phyloP scores from a whole-genome alignment of 140 eudicot genomes.

The Ambrosia hybrid region DNA sequence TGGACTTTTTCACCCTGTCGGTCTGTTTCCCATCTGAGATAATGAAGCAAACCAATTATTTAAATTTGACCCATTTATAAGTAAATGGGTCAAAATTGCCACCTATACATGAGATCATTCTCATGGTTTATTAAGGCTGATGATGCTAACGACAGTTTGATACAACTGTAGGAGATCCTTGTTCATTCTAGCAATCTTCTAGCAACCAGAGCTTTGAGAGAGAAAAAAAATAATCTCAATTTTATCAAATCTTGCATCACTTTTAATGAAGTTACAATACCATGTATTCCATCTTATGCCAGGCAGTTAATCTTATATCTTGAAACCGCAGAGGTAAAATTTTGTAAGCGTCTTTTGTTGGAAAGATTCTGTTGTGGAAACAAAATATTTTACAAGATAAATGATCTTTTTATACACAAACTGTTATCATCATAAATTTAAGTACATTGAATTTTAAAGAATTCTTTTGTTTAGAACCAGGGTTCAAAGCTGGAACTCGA shows the following conservation, averaged over 20 bases:
- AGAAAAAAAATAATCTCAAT: slow-evolving; percentile 35
- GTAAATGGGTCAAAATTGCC: neutral
- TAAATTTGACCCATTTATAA: neutral
- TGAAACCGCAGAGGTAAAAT: slow-evolving; percentile 80
- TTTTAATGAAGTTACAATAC: slow-evolving; percentile 83
- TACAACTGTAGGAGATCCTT: slow-evolving; percentile 66
- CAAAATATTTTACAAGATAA: neutral
- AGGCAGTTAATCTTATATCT: slow-evolving; percentile 75
- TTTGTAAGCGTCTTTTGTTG: slow-evolving; percentile 7
- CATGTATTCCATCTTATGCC: slow-evolving; percentile 60
- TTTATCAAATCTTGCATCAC: slow-evolving; percentile 80
- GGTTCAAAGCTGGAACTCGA: too few species aligned
- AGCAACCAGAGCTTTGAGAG: slow-evolving; percentile 57
- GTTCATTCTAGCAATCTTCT: slow-evolving; percentile 72
- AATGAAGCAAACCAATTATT: neutral
- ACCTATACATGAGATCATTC: neutral
- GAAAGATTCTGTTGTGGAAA: neutral
- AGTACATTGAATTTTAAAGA: neutral
- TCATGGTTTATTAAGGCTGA: slow-evolving; percentile 17
- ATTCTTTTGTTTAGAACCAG: too few species aligned
- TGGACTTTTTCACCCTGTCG: too few species aligned
- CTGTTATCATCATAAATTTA: neutral
- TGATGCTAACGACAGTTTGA: slow-evolving; percentile 23
- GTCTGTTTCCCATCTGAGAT: neutral
- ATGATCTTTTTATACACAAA: neutral